Evolutionary conservation across 257 asterid genomes (phyloP).

Genomic region (Scutellaria galericulata): DNA sequence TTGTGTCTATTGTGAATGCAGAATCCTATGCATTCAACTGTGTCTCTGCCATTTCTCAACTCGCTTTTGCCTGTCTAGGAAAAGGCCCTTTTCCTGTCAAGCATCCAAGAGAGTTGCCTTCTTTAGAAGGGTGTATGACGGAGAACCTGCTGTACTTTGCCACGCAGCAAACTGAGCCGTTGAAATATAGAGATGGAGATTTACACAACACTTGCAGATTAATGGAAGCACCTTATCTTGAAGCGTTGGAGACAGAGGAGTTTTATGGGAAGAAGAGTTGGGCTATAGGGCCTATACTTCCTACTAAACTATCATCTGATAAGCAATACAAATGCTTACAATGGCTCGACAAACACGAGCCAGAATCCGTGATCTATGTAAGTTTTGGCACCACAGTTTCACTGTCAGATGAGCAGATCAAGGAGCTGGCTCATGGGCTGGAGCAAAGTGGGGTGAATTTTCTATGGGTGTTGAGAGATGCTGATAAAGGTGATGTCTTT

Average conservation of each 20-base stretch:
- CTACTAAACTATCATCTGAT: slow-evolving; percentile 1
- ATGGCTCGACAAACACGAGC: slow-evolving; percentile 45
- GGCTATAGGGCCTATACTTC: slow-evolving; percentile 58
- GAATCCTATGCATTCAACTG: slow-evolving; percentile 57
- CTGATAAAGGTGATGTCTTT: slow-evolving; percentile 42
- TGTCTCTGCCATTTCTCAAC: slow-evolving; percentile 41
- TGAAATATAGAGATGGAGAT: slow-evolving; percentile 40
- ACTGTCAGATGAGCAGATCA: slow-evolving; percentile 39
- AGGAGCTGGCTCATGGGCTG: slow-evolving; percentile 42
- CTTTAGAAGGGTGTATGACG: slow-evolving; percentile 19
- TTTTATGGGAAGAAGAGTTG: slow-evolving; percentile 33
- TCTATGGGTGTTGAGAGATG: slow-evolving; percentile 50
- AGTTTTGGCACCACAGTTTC: slow-evolving; percentile 47
- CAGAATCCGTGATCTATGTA: slow-evolving; percentile 38
- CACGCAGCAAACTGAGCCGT: slow-evolving; percentile 27
- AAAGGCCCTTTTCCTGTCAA: slow-evolving; percentile 35
- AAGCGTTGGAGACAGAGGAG: slow-evolving; percentile 35
- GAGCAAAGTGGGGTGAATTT: slow-evolving; percentile 44
- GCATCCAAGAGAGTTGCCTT: slow-evolving; percentile 33
- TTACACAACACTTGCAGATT: slow-evolving; percentile 49
- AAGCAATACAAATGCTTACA: slow-evolving; percentile 32
- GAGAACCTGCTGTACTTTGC: slow-evolving; percentile 15
- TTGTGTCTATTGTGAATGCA: slow-evolving; percentile 44
- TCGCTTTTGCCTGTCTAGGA: neutral
- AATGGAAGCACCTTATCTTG: slow-evolving; percentile 43